These are phyloP conservation scores for Taphrina confusa DNA, from an alignment of 1,139 yeast species.

Conservation along the genomic window DNA sequence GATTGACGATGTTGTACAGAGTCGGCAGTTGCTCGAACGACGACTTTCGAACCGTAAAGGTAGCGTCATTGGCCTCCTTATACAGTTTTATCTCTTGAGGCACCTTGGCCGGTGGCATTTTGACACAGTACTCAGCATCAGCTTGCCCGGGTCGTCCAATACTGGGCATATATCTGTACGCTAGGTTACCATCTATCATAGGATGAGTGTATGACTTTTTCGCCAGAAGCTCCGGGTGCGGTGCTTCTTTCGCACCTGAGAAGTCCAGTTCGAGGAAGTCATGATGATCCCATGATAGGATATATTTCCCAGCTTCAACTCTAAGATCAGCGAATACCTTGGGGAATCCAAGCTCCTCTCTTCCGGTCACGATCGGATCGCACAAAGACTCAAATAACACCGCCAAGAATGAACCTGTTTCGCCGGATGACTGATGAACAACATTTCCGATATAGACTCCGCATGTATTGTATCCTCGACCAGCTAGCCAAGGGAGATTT, in stretches of 20 bases:
- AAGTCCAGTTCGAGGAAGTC: slow-evolving; percentile 1
- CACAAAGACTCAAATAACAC: slow-evolving; percentile 1
- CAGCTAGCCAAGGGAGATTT: slow-evolving; percentile 6
- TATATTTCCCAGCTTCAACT: not conserved
- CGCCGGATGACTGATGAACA: not conserved
- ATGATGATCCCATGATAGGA: not conserved
- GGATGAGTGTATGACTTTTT: not conserved
- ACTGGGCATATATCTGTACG: not conserved
- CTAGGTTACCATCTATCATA: not conserved
- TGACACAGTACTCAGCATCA: slow-evolving; percentile 1
- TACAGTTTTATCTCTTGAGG: not conserved
- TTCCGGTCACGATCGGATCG: slow-evolving; percentile 7
- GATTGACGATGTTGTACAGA: not conserved
- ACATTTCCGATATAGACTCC: slow-evolving; percentile 2
- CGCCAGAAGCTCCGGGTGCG: not conserved
- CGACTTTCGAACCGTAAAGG: not conserved
- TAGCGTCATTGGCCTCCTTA: not conserved
- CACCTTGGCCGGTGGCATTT: not conserved
- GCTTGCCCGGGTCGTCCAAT: not conserved
- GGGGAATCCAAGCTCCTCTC: slow-evolving; percentile 5
- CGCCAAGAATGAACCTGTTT: not conserved
- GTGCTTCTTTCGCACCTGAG: not conserved
- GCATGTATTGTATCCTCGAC: slow-evolving; percentile 3
- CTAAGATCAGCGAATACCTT: not conserved
- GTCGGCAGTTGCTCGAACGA: not conserved